Evolutionary conservation across 1,284 basidiomycete species (phyloP), one percentile per base, ranked within the genome.

Genomic region (Trametes hirsuta): DNA sequence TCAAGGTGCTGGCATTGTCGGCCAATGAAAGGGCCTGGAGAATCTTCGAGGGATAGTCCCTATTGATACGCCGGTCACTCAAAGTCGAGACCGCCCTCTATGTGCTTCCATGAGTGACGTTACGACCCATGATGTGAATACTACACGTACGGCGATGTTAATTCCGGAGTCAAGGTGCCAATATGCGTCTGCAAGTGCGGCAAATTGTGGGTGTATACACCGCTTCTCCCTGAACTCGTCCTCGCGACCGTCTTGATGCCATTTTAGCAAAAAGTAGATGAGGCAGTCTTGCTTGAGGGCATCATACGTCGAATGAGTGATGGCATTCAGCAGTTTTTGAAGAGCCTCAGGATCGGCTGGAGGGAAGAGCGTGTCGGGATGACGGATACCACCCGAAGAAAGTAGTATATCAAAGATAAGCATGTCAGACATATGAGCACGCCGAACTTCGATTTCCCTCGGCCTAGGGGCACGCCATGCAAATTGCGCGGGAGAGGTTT

Each of bases 341-440:
- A 93, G 80, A 3, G 78, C 72, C 10, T 74, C 72, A 39, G 78
- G 74, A 72, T 86, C 82, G n/a, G 72, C 68, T 1, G 91, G 91
- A 14, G 91, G 91, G 69, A 88, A 93, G 4, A 90, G 73, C 9
- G 79, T 72, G 64, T 83, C 78, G 3, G 87, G 80, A 22, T 80
- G 76, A 10, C 74, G 76, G 55, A 92, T 78, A 3, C 85, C 85
- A 21, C 90, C 91, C 18, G 84, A 79, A 9, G 77, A 72, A 25
- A 93, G 81, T 1, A 93, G 79, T 15, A 88, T 83, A 69, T 93
- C 91, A 62, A 91, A 90, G 25, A 92, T 81, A 47, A 93, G 84
- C 47, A 79, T 67, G 69, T 88, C 87, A 34, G 80, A 77, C 76
- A 91, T 78, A 41, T 75, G 75, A 1, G 82, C 83, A 39, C 91